Percentiles rank a stretch among this genome's conserved stretches.
Evolutionary conservation across 1,139 yeast species (phyloP).

Genomic region (Keqinozyma sinolaborantium): DNA sequence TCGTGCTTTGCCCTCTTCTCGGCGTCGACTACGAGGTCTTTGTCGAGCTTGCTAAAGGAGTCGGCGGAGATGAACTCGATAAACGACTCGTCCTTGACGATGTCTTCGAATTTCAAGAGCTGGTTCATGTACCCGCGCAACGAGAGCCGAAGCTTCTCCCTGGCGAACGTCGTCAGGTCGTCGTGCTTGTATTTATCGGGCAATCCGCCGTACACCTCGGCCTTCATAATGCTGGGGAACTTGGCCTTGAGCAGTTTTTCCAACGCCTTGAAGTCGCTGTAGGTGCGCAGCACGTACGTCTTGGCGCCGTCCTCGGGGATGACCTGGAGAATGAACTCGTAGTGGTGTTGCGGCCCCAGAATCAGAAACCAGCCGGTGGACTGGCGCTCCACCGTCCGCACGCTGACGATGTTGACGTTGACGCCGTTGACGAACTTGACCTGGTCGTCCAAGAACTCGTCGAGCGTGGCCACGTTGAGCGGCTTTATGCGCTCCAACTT

Average conservation of each 20-base stretch:
- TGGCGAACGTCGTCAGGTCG: slow-evolving; percentile 15
- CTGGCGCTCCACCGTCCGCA: slow-evolving; percentile 21
- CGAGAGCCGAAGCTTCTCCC: slow-evolving; percentile 72
- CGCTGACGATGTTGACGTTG: slow-evolving; percentile 65
- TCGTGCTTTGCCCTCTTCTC: slow-evolving; percentile 59
- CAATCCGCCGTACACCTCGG: slow-evolving; percentile 44
- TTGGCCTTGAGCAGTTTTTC: slow-evolving; percentile 46
- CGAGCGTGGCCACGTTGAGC: slow-evolving; percentile 14
- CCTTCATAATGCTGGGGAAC: slow-evolving; percentile 71
- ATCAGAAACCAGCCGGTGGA: slow-evolving; percentile 12
- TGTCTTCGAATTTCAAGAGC: slow-evolving; percentile 51
- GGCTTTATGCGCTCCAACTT: slow-evolving; percentile 36
- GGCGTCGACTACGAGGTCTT: slow-evolving; percentile 52
- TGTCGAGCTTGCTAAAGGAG: slow-evolving; percentile 20
- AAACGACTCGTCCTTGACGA: slow-evolving; percentile 51
- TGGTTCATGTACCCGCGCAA: slow-evolving; percentile 66
- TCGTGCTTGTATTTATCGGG: slow-evolving; percentile 52
- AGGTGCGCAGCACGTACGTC: slow-evolving; percentile 57
- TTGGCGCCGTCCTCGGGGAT: slow-evolving; percentile 19
- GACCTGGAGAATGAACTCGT: slow-evolving; percentile 43
- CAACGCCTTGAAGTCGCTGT: slow-evolving; percentile 60
- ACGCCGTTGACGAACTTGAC: slow-evolving; percentile 53
- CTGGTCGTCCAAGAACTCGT: slow-evolving; percentile 27
- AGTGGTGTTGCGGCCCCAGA: slow-evolving; percentile 27
- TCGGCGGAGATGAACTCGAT: slow-evolving; percentile 48